Conservation (phyloP, 345 rosid species). For the Arabidopsis arenosa region DNA sequence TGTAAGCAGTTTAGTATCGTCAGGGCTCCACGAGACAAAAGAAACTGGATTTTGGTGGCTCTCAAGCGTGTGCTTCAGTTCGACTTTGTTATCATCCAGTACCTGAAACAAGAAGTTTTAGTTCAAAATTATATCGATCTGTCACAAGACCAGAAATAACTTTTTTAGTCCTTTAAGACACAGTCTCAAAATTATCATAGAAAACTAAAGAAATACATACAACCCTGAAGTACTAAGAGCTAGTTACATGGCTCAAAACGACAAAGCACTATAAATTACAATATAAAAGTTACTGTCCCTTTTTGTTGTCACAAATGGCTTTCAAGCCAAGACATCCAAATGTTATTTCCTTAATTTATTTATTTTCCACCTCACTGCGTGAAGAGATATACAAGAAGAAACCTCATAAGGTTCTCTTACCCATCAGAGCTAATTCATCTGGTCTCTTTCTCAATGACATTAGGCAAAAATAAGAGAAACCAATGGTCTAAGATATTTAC, state of each 20-base stretch:
- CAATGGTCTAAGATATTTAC: conserved; percentile 44
- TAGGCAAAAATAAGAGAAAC: not conserved
- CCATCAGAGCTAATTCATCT: conserved; percentile 20
- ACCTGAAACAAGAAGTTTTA: conserved; percentile 55
- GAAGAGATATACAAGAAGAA: conserved; percentile 34
- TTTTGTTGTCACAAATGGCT: conserved; percentile 4
- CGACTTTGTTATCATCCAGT: conserved; percentile 61
- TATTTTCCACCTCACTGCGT: conserved; percentile 13
- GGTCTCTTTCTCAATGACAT: conserved; percentile 16
- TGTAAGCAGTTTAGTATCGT: conserved; percentile 77
- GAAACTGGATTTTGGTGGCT: conserved; percentile 85
- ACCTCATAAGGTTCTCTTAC: conserved; percentile 38
- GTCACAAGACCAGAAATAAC: conserved; percentile 4
- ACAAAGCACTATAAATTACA: not conserved
- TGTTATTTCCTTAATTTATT: not conserved
- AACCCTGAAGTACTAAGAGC: conserved; percentile 11
- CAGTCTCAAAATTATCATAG: not conserved
- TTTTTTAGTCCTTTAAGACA: not conserved
- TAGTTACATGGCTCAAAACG: not conserved
- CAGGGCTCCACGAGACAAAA: conserved; percentile 90
- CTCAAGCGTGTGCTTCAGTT: conserved; percentile 59
- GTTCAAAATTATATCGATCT: conserved; percentile 2
- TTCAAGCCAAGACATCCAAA: not conserved
- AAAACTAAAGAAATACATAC: not conserved
- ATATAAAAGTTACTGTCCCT: not conserved